Conservation (phyloP, 2,329 filamentous ascomycete species). For the Paraphoma chrysanthemicola region DNA sequence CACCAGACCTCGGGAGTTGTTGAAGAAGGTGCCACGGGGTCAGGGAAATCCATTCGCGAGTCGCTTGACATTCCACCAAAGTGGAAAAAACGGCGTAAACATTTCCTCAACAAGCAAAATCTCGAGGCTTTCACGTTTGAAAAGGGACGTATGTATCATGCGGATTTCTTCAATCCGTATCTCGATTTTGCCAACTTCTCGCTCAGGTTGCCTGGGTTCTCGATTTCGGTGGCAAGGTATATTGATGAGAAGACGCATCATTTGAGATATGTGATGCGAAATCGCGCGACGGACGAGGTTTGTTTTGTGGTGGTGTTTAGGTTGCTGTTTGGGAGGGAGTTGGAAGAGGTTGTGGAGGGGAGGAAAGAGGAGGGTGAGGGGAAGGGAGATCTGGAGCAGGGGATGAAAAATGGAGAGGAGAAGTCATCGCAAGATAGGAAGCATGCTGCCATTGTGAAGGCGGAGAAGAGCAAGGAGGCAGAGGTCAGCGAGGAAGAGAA, state of each 20-base stretch:
- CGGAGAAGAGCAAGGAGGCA: neutral
- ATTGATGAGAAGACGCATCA: constrained; percentile 57
- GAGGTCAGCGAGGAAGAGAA: neutral
- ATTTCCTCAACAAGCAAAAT: constrained; percentile 47
- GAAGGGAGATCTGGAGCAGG: neutral
- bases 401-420: neutral
- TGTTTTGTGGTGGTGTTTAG: constrained; percentile 55
- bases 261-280: constrained; percentile 55
- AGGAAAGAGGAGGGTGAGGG: neutral
- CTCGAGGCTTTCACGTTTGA: constrained; percentile 52
- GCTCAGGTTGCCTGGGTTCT: constrained; percentile 54
- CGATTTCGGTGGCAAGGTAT: constrained; percentile 53
- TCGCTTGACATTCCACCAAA: constrained; percentile 44
- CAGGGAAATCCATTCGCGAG: constrained; percentile 41
- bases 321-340: constrained; percentile 53
- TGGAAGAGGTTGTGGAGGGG: constrained; percentile 43
- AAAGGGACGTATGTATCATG: constrained; percentile 52
- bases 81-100: constrained; percentile 54
- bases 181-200: constrained; percentile 56
- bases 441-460: neutral
- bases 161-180: constrained; percentile 58
- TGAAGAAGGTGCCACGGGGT: constrained; percentile 51
- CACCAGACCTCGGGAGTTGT: constrained; percentile 38
- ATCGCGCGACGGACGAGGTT: constrained; percentile 49
- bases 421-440: neutral